These are phyloP conservation scores for Beauveria sp. DNA, from an alignment of 2,329 filamentous ascomycete genomes.

Conservation along the genomic window DNA sequence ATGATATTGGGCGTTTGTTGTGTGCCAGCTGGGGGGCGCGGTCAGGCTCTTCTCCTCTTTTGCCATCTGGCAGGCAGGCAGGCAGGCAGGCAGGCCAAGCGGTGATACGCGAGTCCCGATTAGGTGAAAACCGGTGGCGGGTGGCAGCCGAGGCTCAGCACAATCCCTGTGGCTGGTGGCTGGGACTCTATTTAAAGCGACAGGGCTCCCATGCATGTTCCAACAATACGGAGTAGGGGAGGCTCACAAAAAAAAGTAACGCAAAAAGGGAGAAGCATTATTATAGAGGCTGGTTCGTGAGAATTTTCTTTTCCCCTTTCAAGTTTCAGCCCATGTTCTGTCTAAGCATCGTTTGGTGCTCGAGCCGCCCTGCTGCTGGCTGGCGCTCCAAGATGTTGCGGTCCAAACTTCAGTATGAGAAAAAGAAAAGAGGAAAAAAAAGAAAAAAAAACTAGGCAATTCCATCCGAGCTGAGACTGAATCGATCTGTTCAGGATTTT, in stretches of 20 bases:
- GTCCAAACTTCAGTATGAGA: too few species aligned
- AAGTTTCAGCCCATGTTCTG: background rate
- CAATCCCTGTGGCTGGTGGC: conserved; percentile 7
- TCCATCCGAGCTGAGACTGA: too few species aligned
- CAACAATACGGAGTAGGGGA: background rate
- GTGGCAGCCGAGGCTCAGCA: conserved; percentile 2
- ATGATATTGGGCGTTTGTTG: background rate
- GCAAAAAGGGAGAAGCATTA: background rate
- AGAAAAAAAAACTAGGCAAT: too few species aligned
- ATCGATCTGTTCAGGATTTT: too few species aligned
- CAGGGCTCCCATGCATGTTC: background rate
- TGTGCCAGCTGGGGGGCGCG: background rate
- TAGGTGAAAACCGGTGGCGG: background rate
- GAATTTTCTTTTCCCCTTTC: background rate
- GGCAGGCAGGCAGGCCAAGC: background rate
- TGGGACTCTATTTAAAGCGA: background rate
- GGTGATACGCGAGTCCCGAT: conserved; percentile 2
- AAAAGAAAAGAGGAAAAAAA: too few species aligned
- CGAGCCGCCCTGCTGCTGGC: background rate
- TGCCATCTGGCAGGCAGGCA: conserved; percentile 2
- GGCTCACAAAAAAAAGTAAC: background rate
- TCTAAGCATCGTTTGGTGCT: background rate
- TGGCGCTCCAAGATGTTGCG: too few species aligned
- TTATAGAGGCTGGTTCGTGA: conserved; percentile 5
- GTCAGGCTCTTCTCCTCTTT: background rate